Evolutionary conservation across 2,329 filamentous ascomycete genomes (phyloP).

Genomic region (Podosphaera xanthii): DNA sequence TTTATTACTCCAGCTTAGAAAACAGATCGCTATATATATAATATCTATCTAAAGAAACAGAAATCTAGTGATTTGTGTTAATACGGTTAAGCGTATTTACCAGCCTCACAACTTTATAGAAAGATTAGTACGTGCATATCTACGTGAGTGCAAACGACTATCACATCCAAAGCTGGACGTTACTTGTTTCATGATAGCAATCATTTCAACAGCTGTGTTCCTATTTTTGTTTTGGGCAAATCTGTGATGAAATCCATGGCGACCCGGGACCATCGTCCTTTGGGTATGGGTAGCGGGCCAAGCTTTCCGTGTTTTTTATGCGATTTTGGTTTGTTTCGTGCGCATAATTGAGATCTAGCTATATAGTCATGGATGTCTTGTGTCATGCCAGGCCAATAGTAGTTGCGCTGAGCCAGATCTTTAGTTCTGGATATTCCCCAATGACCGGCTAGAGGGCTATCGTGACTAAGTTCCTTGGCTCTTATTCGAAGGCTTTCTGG

Average conservation of each 20-base stretch:
- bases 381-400: neutral
- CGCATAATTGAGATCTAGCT: neutral
- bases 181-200: too few species aligned
- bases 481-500: neutral
- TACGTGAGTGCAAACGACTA: too few species aligned
- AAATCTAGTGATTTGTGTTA: too few species aligned
- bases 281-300: neutral
- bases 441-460: neutral
- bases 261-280: neutral
- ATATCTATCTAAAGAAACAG: too few species aligned
- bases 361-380: neutral
- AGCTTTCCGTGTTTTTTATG: neutral
- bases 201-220: too few species aligned
- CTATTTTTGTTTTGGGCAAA: constrained; percentile 1
- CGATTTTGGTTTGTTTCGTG: neutral
- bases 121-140: too few species aligned
- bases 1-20: too few species aligned
- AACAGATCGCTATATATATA: too few species aligned
- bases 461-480: constrained; percentile 1
- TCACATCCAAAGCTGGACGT: too few species aligned
- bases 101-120: too few species aligned
- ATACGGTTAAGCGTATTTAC: too few species aligned
- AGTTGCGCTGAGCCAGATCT: neutral
- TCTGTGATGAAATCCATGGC: constrained; percentile 1
- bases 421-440: neutral